A percentile compares a stretch with the other conserved stretches of the same genome.
These are phyloP conservation scores for Candida glucosophila DNA, from an alignment of 1,139 yeast species.

Conservation along the genomic window DNA sequence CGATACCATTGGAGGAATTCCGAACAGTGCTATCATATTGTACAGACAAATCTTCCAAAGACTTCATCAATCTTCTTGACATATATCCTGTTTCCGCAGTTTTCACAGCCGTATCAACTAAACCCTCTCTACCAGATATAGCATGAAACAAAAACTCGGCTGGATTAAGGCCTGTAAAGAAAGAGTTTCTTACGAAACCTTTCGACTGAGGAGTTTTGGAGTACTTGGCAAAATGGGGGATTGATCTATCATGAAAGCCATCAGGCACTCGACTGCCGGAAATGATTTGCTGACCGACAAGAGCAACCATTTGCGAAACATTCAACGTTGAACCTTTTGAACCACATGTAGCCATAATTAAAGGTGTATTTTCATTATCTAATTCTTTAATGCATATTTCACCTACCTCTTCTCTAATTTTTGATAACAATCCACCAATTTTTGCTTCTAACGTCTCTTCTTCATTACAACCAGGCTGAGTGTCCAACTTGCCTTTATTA, in stretches of 20 bases:
- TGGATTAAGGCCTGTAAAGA: conserved; percentile 87
- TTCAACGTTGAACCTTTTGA: conserved; percentile 97
- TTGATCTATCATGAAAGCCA: conserved; percentile 97
- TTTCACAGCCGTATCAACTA: conserved; percentile 98
- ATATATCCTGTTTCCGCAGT: conserved; percentile 99
- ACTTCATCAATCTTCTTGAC: conserved; percentile 98
- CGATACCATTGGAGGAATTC: conserved; percentile 92
- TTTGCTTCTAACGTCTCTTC: conserved; percentile 97
- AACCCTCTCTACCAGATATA: conserved; percentile 98
- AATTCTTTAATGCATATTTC: conserved; percentile 92
- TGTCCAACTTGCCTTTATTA: conserved; percentile 83
- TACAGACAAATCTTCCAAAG: conserved; percentile 89
- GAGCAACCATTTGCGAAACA: conserved; percentile 99
- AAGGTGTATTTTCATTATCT: conserved; percentile 87
- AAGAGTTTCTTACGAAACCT: conserved; percentile 95
- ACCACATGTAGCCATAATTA: conserved; percentile 99
- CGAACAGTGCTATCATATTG: conserved; percentile 93
- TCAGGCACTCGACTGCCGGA: conserved; percentile 99
- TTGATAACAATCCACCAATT: conserved; percentile 90
- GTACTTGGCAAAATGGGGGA: conserved; percentile 94
- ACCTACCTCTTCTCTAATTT: conserved; percentile 98
- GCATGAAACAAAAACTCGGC: conserved; percentile 98
- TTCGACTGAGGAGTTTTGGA: conserved; percentile 97
- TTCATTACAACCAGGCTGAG: conserved; percentile 98
- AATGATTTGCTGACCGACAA: conserved; percentile 98